These are phyloP conservation scores for Pistacia vera DNA, from an alignment of 345 rosid species.

Conservation along the genomic window DNA sequence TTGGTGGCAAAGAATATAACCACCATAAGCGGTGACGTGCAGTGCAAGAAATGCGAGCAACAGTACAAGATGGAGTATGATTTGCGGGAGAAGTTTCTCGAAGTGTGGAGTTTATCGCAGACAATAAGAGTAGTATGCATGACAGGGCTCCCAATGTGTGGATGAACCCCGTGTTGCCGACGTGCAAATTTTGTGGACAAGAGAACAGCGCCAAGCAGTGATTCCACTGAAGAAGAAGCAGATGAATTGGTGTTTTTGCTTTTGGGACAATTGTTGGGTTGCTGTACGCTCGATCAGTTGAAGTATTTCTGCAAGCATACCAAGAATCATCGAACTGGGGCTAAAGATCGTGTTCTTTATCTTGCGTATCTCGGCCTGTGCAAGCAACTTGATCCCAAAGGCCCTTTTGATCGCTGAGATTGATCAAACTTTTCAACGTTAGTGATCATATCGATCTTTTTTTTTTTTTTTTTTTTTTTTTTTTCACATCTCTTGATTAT, in stretches of 20 bases:
- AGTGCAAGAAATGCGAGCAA: conserved; percentile 70
- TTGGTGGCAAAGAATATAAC: conserved; percentile 39
- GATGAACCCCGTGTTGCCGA: conserved; percentile 48
- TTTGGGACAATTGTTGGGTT: conserved; percentile 68
- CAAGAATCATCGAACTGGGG: conserved; percentile 73
- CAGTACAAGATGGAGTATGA: conserved; percentile 47
- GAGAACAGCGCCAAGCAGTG: conserved; percentile 57
- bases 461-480: too few relatives aligned
- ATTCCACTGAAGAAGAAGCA: conserved; percentile 45
- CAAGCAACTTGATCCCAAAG: conserved; percentile 64
- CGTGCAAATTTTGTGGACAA: conserved; percentile 53
- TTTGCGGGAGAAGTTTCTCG: conserved; percentile 50
- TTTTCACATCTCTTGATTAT: too few relatives aligned
- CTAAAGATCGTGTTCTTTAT: conserved; percentile 80
- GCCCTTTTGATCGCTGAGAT: conserved; percentile 39
- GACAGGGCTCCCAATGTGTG: conserved; percentile 67
- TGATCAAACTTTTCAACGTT: neutral
- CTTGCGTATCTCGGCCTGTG: conserved; percentile 63
- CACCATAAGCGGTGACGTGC: conserved; percentile 49
- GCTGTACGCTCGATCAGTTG: conserved; percentile 70
- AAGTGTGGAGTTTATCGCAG: conserved; percentile 38
- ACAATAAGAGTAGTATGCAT: conserved; percentile 44
- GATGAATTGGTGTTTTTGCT: conserved; percentile 88
- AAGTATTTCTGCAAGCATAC: conserved; percentile 91
- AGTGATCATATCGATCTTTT: neutral